Base-by-base conservation (phyloP, 2,329 filamentous ascomycete genomes). In the Aspergillus alliaceus region DNA sequence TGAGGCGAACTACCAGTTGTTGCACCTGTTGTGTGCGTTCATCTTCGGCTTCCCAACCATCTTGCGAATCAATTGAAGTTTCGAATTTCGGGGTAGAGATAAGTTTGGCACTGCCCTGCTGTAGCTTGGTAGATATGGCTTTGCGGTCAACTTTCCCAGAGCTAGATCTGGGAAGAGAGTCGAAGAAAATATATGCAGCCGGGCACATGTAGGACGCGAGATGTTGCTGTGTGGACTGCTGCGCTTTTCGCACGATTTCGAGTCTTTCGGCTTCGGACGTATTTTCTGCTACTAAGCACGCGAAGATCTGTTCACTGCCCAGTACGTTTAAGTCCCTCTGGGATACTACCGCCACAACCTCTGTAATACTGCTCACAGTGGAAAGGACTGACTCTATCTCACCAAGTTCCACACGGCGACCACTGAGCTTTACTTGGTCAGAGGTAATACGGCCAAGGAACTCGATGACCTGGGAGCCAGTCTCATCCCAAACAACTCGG, bases 401-500 rank as follows among this genome's bases (percentile, higher is more conserved):
- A 0, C 89, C 89, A 3, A 95, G 82, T 68, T 93, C 90, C 46
- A 96, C 83, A 42, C 91, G 83, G 71, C 96, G 91, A 2, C 92
- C 92, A 54, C 91, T 84, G 3, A 96, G 79, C 72, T 96, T 96
- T 53, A 96, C 87, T 71, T 96, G 92, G 0, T 90, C 91, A 50
- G 86, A 84, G 0, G 83, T 83, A 6, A 96, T 87, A 6, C 92
- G 86, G 0, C 92, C 92, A n/a, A 92, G 79, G 66, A 90, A 95
- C 68, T 96, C 89, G 14, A 96, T 79, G 4, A 68, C 59, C 12
- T 65, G 66, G 20, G 59, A 52, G 1, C 71, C 70, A 0, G 79
- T 83, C 1, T 90, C 90, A 59, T 90, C 80, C 4, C 79, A 64
- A 2, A 83, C 81, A 49, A 96, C 81, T 20, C 84, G 82, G 2